A percentile compares a stretch with the other conserved stretches of the same genome.
Conservation (phyloP, 2,329 filamentous ascomycete genomes). For the Xylariaceae sp. region DNA sequence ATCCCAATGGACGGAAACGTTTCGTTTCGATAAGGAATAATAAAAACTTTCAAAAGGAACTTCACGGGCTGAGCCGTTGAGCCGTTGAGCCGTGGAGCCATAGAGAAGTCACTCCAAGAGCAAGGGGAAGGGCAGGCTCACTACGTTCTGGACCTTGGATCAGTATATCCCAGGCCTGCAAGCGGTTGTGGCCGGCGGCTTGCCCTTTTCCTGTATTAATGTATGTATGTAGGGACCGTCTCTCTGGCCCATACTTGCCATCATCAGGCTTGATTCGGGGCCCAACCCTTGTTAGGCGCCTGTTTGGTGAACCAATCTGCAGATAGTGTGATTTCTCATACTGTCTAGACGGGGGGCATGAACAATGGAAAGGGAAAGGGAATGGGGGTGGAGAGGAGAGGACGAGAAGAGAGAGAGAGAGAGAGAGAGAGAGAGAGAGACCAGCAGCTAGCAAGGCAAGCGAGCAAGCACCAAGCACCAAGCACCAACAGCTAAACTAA, state of each 20-base stretch:
- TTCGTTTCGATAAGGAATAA: no score
- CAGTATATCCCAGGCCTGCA: background rate
- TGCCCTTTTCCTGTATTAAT: background rate
- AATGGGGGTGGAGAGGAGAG: background rate
- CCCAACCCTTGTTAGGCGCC: background rate
- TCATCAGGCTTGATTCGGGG: background rate
- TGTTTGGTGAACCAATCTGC: background rate
- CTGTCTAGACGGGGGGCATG: background rate
- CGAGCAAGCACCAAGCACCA: no score
- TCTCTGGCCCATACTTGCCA: background rate
- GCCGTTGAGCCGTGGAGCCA: no score
- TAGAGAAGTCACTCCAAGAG: no score
- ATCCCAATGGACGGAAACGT: background rate
- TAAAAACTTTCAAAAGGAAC: no score
- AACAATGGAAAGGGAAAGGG: background rate
- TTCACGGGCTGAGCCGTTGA: no score
- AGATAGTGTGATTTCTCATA: background rate
- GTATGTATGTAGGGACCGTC: background rate
- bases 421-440: background rate
- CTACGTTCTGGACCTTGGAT: conserved; percentile 2
- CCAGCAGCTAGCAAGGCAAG: background rate
- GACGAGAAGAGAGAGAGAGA: background rate
- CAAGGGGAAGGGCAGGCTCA: background rate
- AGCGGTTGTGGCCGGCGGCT: background rate
- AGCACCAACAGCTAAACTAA: no score